Evolutionary conservation across 2,329 filamentous ascomycete genomes (phyloP), one percentile per base, ranked within the genome.

Genomic region (Paraphoma chrysanthemicola): DNA sequence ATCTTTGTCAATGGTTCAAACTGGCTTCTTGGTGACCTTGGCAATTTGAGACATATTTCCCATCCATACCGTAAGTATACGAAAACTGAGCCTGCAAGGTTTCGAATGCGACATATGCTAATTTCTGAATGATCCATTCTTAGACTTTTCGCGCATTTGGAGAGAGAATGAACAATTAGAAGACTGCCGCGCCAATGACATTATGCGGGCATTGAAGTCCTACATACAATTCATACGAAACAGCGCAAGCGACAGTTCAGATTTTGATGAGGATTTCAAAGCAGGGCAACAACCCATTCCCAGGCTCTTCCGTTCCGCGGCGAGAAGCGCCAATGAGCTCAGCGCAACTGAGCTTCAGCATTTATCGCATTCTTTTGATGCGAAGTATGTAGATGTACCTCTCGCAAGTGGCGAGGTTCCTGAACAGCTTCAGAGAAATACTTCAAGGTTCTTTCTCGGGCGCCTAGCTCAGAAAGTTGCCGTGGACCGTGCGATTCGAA

Each of bases 11-110:
- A 58, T 45, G 56, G 63, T 9, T 33, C 57, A 5, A 47, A 67
- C 23, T 77, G 71, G 72, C 50, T 75, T 7, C 55, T 77, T 1
- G 75, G 70, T 31, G 76, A 78, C 47, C 62, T 78, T 6, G 75
- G 76, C 2, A 77, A 75, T 23, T 58, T 76, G 7, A 67, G 74
- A 12, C 56, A 76, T 4, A 6, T 67, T 0, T 33, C 55, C 2
- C 75, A 77, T 49, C 66, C 70, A 4, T 76, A 68, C 38, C 33
- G 33, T 36, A 36, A 36, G 33, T 36, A 3, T 14, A 3, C 33
- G 5, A 23, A 2, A 5, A 23, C 23, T 23, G 5, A 10, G 3
- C 33, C 9, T 36, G 33, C 9, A 36, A 36, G 5, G 23, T 23
- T 36, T 36, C 33, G 33, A 14, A 14, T 36, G 33, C 9, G 33